Conservation (phyloP, 352 stramenopile genomes). For the Phytophthora foliorum region DNA sequence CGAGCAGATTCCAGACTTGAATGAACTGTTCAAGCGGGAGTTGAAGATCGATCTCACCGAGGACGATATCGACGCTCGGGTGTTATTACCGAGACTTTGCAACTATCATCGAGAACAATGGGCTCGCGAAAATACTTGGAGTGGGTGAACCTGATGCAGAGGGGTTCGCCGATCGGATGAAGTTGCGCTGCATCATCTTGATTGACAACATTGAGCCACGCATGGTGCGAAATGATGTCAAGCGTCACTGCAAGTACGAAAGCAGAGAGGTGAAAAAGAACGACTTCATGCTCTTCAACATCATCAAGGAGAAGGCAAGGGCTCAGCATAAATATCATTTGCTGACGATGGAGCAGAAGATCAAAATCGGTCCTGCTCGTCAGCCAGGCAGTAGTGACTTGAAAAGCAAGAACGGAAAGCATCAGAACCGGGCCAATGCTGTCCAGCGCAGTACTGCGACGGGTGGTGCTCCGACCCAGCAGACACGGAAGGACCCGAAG, state of each 20-base stretch:
- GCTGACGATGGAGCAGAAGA: conserved; percentile 1
- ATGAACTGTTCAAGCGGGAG: conserved; percentile 4
- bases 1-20: conserved; percentile 6
- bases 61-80: conserved; percentile 10
- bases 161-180: conserved; percentile 8
- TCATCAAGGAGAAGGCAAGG: conserved; percentile 9
- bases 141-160: conserved; percentile 2
- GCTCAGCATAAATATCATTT: conserved; percentile 12
- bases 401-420: neutral
- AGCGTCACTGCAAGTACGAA: conserved; percentile 10
- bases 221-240: conserved; percentile 8
- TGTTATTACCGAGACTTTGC: conserved; percentile 11
- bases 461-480: neutral
- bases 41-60: conserved; percentile 9
- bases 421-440: neutral
- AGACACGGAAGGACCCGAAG: neutral
- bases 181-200: conserved; percentile 8
- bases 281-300: conserved; percentile 9
- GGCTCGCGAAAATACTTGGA: conserved; percentile 1
- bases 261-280: conserved; percentile 6
- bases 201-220: conserved; percentile 9
- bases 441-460: neutral
- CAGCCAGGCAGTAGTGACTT: neutral
- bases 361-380: neutral
- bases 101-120: conserved; percentile 1